Evolutionary conservation across 495 filamentous ascomycete species (phyloP).

Genomic region (Aspergillus homomorphus): DNA sequence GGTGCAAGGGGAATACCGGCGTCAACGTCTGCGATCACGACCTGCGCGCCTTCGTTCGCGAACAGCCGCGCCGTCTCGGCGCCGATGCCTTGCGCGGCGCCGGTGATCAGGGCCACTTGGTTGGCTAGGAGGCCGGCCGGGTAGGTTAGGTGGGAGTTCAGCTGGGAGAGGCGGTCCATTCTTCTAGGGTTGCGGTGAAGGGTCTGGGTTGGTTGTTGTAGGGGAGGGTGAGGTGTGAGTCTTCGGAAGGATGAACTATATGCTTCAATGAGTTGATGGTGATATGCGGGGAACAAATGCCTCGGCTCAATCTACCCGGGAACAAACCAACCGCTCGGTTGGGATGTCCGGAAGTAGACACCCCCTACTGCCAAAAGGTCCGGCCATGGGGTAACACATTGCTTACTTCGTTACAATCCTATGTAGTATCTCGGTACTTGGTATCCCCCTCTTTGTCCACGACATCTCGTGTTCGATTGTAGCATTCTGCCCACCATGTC

Average conservation of each 20-base stretch:
- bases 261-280: too few species aligned
- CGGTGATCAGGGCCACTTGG: conserved; percentile 86
- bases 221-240: neutral
- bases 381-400: neutral
- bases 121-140: conserved; percentile 71
- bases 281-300: too few species aligned
- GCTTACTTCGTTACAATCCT: neutral
- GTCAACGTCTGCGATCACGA: conserved; percentile 80
- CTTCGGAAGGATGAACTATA: too few species aligned
- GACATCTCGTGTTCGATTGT: neutral
- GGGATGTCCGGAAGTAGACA: too few species aligned
- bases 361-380: too few species aligned
- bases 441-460: too few species aligned
- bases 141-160: conserved; percentile 75
- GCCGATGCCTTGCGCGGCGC: conserved; percentile 84
- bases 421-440: neutral
- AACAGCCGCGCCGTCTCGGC: conserved; percentile 79
- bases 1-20: conserved; percentile 38
- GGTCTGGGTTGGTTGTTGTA: conserved; percentile 17
- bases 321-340: too few species aligned
- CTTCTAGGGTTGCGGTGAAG: conserved; percentile 4
- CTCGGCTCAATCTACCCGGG: too few species aligned
- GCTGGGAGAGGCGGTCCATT: conserved; percentile 54
- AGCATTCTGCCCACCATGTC: neutral
- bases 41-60: conserved; percentile 81